Evolutionary conservation across 495 filamentous ascomycete genomes (phyloP).

Genomic region (Viridothelium virens): DNA sequence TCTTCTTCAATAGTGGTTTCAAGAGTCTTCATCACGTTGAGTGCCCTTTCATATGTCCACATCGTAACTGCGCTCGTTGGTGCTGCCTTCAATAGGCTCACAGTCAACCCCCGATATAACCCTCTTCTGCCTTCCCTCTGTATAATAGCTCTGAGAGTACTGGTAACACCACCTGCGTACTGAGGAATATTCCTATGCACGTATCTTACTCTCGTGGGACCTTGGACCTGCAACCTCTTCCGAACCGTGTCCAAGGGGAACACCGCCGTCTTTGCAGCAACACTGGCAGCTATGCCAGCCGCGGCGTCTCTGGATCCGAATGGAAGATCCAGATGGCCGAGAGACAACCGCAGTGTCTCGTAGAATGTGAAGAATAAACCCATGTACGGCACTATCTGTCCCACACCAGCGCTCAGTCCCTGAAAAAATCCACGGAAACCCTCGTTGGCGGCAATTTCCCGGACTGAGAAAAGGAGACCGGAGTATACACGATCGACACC

Average conservation of each 20-base stretch:
- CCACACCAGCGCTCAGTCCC: constrained; percentile 69
- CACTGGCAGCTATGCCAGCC: constrained; percentile 68
- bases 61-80: constrained; percentile 93
- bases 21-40: constrained; percentile 21
- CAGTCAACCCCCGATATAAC: constrained; percentile 78
- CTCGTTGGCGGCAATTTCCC: constrained; percentile 67
- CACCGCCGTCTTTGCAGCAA: constrained; percentile 77
- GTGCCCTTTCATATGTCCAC: constrained; percentile 87
- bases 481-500: constrained; percentile 74
- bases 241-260: constrained; percentile 92
- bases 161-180: constrained; percentile 57
- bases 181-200: constrained; percentile 82
- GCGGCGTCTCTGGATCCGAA: constrained; percentile 73
- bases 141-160: constrained; percentile 59
- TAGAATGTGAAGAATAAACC: constrained; percentile 89
- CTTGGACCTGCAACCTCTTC: constrained; percentile 92
- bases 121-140: constrained; percentile 66
- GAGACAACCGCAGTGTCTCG: constrained; percentile 59
- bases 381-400: constrained; percentile 92
- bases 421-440: constrained; percentile 76
- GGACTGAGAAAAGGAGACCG: constrained; percentile 56
- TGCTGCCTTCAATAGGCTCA: constrained; percentile 87
- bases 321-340: constrained; percentile 28
- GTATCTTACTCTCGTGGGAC: constrained; percentile 69
- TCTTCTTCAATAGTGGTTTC: neutral